Percentiles rank a stretch among this genome's conserved stretches.
These are phyloP conservation scores for Fusarium camptoceras DNA, from an alignment of 2,329 filamentous ascomycete genomes.

Conservation along the genomic window DNA sequence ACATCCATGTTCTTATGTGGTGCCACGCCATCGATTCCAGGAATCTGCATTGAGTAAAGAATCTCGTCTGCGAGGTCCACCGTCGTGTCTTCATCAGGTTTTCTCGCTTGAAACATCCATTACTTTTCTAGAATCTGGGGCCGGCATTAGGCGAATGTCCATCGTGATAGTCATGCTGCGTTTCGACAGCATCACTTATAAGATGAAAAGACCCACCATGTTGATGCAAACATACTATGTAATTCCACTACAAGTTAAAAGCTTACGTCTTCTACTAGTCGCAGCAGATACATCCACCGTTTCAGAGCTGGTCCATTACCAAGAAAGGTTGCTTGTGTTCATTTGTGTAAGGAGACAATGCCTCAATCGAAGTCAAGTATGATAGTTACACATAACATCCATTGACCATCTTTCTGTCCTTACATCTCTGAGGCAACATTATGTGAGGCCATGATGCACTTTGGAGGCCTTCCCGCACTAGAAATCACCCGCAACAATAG, in stretches of 20 bases:
- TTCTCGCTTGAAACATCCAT: not conserved
- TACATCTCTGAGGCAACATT: not conserved
- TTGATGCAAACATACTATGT: not conserved
- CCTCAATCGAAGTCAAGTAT: constrained; percentile 17
- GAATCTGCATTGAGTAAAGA: constrained; percentile 4
- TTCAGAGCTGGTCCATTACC: constrained; percentile 7
- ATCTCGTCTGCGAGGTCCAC: not conserved
- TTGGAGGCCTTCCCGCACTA: not conserved
- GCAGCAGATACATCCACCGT: constrained; percentile 10
- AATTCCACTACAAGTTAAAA: not conserved
- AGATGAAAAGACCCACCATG: not conserved
- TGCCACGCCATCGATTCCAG: constrained; percentile 29
- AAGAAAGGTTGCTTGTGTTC: constrained; percentile 19
- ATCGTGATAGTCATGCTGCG: not conserved
- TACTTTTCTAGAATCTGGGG: not conserved
- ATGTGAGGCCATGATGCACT: not conserved
- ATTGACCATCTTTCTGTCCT: constrained; percentile 3
- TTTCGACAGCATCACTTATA: not conserved
- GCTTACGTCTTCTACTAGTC: constrained; percentile 9
- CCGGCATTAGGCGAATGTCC: not conserved
- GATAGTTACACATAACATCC: constrained; percentile 17
- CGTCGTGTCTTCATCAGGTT: not conserved
- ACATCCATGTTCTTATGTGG: constrained; percentile 32
- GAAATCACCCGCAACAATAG: not conserved
- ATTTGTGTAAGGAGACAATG: constrained; percentile 9